A percentile compares a stretch with the other conserved stretches of the same genome.
These are phyloP conservation scores for Rugonectria rugulosa DNA, from an alignment of 2,329 filamentous ascomycete species.

Conservation along the genomic window DNA sequence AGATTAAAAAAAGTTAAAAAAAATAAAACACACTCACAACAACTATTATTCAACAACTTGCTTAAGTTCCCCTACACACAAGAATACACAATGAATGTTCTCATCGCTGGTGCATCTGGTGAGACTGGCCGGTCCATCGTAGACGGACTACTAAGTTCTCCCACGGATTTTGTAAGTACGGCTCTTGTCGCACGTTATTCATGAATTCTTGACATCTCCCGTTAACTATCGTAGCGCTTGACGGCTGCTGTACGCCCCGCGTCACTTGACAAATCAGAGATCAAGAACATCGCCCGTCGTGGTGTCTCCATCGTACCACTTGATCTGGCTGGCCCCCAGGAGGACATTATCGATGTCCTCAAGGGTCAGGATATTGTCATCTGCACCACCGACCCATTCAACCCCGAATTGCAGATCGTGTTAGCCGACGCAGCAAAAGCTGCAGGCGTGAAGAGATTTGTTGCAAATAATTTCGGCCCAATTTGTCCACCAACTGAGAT, in stretches of 20 bases:
- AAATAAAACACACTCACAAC: no score
- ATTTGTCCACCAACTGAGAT: neutral
- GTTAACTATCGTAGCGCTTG: constrained; percentile 10
- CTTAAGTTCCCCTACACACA: no score
- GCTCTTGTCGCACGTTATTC: no score
- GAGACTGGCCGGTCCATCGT: constrained; percentile 12
- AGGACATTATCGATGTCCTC: neutral
- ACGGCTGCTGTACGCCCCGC: constrained; percentile 4
- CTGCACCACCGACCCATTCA: neutral
- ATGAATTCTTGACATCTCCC: neutral
- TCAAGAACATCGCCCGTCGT: neutral
- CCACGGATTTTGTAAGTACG: neutral
- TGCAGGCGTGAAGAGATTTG: constrained; percentile 14
- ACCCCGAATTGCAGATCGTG: neutral
- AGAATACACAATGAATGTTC: constrained; percentile 5
- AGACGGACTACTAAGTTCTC: neutral
- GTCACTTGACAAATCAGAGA: constrained; percentile 6
- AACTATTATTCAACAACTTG: no score
- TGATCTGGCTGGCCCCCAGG: neutral
- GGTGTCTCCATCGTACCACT: constrained; percentile 1
- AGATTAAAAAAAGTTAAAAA: no score
- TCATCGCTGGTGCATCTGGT: constrained; percentile 16
- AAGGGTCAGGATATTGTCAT: constrained; percentile 9
- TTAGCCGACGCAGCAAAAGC: constrained; percentile 12
- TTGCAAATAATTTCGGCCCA: constrained; percentile 5